phyloP scores from a whole-genome alignment of 371 early-diverging fungal species.

The Mortierella polycephala region DNA sequence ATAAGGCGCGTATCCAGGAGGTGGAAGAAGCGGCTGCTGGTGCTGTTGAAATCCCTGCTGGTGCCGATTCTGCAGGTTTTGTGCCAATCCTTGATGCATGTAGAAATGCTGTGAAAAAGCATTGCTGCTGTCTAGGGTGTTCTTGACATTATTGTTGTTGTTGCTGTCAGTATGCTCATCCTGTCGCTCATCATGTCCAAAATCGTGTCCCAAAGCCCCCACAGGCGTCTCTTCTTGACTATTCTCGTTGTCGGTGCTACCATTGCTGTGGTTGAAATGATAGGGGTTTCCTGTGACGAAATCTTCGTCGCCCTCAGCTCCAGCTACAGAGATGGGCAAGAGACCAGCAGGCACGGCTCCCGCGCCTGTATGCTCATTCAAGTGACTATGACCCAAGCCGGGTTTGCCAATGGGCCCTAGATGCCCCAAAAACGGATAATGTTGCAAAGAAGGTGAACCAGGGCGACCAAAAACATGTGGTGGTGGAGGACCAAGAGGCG shows the following conservation, averaged over 20 bases:
- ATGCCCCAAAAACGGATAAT: slow-evolving; percentile 30
- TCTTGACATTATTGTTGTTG: neutral
- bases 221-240: neutral
- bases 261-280: slow-evolving; percentile 3
- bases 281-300: slow-evolving; percentile 10
- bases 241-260: slow-evolving; percentile 5
- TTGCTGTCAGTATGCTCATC: neutral
- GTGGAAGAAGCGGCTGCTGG: slow-evolving; percentile 13
- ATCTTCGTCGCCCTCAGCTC: slow-evolving; percentile 4
- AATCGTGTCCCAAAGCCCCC: neutral
- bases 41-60: slow-evolving; percentile 6
- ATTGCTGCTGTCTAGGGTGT: neutral
- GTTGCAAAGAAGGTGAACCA: slow-evolving; percentile 27
- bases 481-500: neutral
- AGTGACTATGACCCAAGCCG: slow-evolving; percentile 1
- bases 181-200: slow-evolving; percentile 2
- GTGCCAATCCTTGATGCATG: slow-evolving; percentile 29
- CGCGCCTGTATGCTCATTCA: slow-evolving; percentile 9
- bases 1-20: slow-evolving; percentile 28
- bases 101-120: slow-evolving; percentile 34
- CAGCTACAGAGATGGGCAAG: neutral
- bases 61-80: slow-evolving; percentile 15
- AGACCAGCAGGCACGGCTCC: neutral
- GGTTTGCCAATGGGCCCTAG: slow-evolving; percentile 42
- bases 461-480: neutral